phyloP scores from a whole-genome alignment of 306 rosid genomes.

The Luffa acutangula region DNA sequence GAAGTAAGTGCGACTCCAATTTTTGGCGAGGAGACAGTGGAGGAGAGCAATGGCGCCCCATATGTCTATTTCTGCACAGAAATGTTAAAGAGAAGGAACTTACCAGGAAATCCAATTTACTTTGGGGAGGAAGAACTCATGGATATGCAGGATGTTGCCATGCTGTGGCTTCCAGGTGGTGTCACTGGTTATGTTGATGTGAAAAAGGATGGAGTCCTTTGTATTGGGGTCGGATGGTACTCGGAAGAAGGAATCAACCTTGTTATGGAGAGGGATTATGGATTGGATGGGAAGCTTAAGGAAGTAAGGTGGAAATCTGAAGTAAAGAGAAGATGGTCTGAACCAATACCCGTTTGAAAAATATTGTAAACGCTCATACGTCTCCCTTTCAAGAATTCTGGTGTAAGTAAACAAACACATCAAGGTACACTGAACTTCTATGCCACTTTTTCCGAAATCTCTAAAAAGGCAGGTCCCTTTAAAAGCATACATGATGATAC shows the following conservation, averaged over 20 bases:
- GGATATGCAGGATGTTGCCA: slow-evolving; percentile 64
- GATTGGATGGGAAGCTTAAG: slow-evolving; percentile 74
- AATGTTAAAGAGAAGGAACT: slow-evolving; percentile 52
- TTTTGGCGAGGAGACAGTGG: slow-evolving; percentile 34
- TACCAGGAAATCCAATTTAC: slow-evolving; percentile 39
- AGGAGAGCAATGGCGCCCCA: slow-evolving; percentile 17
- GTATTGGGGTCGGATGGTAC: slow-evolving; percentile 93
- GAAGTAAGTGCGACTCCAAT: slow-evolving; percentile 79
- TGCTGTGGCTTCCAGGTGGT: slow-evolving; percentile 94
- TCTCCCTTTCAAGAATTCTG: too few species aligned
- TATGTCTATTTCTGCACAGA: slow-evolving; percentile 74
- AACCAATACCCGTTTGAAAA: neutral
- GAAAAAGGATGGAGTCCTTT: slow-evolving; percentile 64
- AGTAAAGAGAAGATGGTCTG: slow-evolving; percentile 74
- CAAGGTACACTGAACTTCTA: too few species aligned
- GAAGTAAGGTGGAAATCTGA: slow-evolving; percentile 73
- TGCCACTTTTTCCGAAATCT: too few species aligned
- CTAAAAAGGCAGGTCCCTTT: too few species aligned
- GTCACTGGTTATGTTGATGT: slow-evolving; percentile 70
- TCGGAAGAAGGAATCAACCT: slow-evolving; percentile 91
- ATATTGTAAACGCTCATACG: too few species aligned
- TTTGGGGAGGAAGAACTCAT: slow-evolving; percentile 76
- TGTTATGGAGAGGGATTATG: slow-evolving; percentile 96
- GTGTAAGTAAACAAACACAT: too few species aligned
- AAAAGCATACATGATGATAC: too few species aligned